Evolutionary conservation across 1,284 basidiomycete species (phyloP), one percentile per base, ranked within the genome.

Genomic region (Sanghuangporus weigelae): DNA sequence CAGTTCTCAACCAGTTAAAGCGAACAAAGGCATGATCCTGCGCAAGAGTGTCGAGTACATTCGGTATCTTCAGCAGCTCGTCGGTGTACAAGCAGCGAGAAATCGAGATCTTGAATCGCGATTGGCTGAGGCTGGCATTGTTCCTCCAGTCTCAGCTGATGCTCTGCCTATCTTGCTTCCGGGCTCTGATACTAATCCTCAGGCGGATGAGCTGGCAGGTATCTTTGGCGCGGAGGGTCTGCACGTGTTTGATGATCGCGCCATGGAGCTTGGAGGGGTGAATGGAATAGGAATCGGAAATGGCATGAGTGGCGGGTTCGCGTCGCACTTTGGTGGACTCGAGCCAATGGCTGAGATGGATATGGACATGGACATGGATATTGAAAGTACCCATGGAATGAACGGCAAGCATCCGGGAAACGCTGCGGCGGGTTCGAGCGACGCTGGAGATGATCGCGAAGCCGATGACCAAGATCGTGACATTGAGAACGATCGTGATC

Each of bases 1-100:
- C 31, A 19, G 36, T 40, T 19, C 23, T 10, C 71, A 73, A 23
- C 76, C 72, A 5, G 78, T 90, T 56, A 94, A 94, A 72, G 92
- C 92, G 50, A 95, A 95, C 76, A 95, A 95, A 79, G 92, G 92
- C 46, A 91, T 94, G 84, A 93, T 95, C 59, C 75, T 95, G 46
- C 76, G 89, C 68, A 94, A 94, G 83, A 90, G 87, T 63, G 93
- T 95, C 38, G 92, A 94, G 70, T 95, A 95, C 71, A 95, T 95
- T 63, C 78, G 89, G 78, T 93, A 93, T 73, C 82, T 94, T 4
- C 92, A 94, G 71, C 90, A 93, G 69, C 84, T 93, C 62, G 90
- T 94, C 11, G 83, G 83, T 8, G 85, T 85, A 0, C 92, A 93
- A 71, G 86, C 89, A 5, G 83, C 82, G 56, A 79, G 91, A 4